Evolutionary conservation across 345 rosid species (phyloP), one percentile per base, ranked within the genome.

Genomic region (Brassica nigra): DNA sequence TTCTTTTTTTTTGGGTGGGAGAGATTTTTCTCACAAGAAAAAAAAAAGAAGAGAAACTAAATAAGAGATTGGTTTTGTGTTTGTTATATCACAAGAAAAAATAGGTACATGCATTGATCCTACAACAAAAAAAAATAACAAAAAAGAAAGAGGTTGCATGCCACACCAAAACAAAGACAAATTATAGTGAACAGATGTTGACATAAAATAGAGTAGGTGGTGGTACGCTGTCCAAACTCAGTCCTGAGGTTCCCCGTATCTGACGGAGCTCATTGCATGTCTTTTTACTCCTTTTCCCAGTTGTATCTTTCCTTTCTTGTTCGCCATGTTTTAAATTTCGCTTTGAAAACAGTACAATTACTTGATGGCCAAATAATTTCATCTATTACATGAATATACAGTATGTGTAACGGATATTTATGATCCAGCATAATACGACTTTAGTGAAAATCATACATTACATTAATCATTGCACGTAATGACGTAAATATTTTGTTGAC

Each of bases 171-270:
- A 8, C 11, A 49, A 34, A 44, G 37, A 10, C n/a, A n/a, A 49
- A 14, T 49, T 14, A 20, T 52, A 65, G 54, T 20, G 57, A 54
- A 65, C 39, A 66, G 72, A 55, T 76, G 59, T 76, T 67, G 79
- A 76, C 44, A 47, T 29, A 58, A 66, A 8, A 9, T 11, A 28
- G 79, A 16, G 49, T 61, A 30, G 62, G 18, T 49, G 57, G 16
- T 59, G 74, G 34, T 76, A 68, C 62, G 52, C 49, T 76, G 62
- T 76, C 16, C 2, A 4, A 39, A 57, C n/a, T 12, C 2, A 49
- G 52, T 18, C 5, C 9, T 20, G 30, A 29, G 78, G 52, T 33
- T 14, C 62, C 27, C 71, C 55, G 68, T 16, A 11, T 68, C 49
- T 16, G 15, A 18, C 62, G 68, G 74, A 59, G 28, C 70, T 76